Evolutionary conservation across 805 yeast species (phyloP).

Genomic region (Candida incommunis): DNA sequence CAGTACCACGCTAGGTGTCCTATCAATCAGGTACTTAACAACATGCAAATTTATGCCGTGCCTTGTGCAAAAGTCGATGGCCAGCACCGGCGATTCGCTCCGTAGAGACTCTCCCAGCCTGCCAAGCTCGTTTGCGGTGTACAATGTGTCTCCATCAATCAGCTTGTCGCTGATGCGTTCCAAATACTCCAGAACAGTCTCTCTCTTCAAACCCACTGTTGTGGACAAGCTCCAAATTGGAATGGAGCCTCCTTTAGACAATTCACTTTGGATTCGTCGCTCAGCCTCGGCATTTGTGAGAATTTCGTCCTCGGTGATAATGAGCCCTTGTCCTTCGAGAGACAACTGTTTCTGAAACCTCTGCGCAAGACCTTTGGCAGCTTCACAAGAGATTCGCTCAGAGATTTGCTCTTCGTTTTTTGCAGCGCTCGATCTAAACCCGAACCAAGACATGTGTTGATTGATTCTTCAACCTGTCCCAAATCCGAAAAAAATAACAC

Average conservation of each 20-base stretch:
- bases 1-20: neutral
- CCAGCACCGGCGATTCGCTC: neutral
- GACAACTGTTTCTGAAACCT: neutral
- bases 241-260: neutral
- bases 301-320: neutral
- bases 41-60: neutral
- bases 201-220: neutral
- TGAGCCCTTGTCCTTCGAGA: neutral
- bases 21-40: neutral
- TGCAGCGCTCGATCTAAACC: neutral
- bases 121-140: neutral
- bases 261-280: neutral
- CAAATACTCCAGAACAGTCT: neutral
- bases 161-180: neutral
- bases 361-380: neutral
- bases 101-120: neutral
- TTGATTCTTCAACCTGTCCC: too few relatives aligned
- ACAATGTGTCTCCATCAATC: neutral
- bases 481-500: too few relatives aligned
- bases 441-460: conserved; percentile 1
- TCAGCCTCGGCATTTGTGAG: neutral
- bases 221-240: neutral
- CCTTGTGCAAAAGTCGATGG: neutral
- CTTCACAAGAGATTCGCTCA: neutral
- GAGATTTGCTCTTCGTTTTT: neutral